Evolutionary conservation across 495 filamentous ascomycete genomes (phyloP), one percentile per base, ranked within the genome.

Genomic region (Zalerion maritima): DNA sequence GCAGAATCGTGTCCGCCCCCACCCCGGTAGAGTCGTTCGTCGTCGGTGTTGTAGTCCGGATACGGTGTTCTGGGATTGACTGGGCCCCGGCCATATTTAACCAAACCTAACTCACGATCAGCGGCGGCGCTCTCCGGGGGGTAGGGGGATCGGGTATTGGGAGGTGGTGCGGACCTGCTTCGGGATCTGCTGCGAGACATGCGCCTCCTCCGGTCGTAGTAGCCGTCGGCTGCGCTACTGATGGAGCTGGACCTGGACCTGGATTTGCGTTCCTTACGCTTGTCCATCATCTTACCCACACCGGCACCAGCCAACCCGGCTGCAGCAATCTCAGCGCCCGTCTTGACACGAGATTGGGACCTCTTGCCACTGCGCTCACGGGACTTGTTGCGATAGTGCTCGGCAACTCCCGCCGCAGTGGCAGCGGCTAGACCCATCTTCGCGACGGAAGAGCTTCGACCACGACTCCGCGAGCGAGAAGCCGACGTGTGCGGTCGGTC

Each of bases 351-450:
- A 17, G 41, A 45, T 21, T 53, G 57, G 2, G 55, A 58, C 32
- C 53, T 54, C 20, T 58, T 49, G 12, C 61, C 64, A 32, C 59
- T 58, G 25, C 63, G 62, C 18, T 58, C 55, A n/a, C 72, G 67
- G 20, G 80, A 85, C 43, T 73, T 81, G 52, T 73, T 78, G 30
- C 79, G 72, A 31, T 64, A 69, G 42, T 75, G 72, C 33, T 94
- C 70, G 21, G 78, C 71, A 10, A 92, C 46, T 7, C 78, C 83
- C 26, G 77, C 80, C 2, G 76, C 64, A 10, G 81, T 82, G 28
- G 85, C 81, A 31, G 78, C 78, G 15, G 78, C 84, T 21, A 78
- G 48, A 36, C 75, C 85, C 28, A 75, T 83, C 42, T 81, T 81
- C 20, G 81, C 82, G 27, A 82, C 69, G 20, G 71, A 72, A 28